A percentile compares a stretch with the other conserved stretches of the same genome.
phyloP scores from a whole-genome alignment of 2,329 filamentous ascomycete genomes.

The Aspergillus pseudoglaucus region DNA sequence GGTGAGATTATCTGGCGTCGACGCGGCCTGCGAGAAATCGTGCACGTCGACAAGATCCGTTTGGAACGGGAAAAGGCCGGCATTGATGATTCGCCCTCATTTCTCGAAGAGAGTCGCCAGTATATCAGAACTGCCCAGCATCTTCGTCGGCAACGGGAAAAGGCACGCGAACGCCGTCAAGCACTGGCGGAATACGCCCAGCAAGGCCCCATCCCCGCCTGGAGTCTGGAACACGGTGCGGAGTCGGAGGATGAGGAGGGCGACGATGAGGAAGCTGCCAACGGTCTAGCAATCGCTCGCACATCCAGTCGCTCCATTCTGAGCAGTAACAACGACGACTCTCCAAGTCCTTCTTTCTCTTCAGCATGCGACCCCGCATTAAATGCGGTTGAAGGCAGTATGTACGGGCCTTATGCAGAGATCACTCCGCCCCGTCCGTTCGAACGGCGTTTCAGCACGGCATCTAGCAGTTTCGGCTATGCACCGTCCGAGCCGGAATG shows the following conservation, averaged over 20 bases:
- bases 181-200: slow-evolving; percentile 51
- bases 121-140: slow-evolving; percentile 33
- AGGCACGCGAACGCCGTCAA: slow-evolving; percentile 54
- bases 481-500: slow-evolving; percentile 40
- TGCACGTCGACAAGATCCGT: slow-evolving; percentile 71
- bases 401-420: slow-evolving; percentile 67
- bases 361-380: slow-evolving; percentile 31
- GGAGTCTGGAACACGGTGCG: slow-evolving; percentile 77
- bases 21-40: slow-evolving; percentile 77
- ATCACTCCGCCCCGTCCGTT: slow-evolving; percentile 37
- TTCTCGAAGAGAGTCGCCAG: slow-evolving; percentile 39
- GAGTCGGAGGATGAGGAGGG: slow-evolving; percentile 45
- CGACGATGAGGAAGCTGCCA: slow-evolving; percentile 25
- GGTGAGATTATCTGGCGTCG: slow-evolving; percentile 93
- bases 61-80: slow-evolving; percentile 70
- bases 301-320: slow-evolving; percentile 29
- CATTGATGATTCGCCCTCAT: slow-evolving; percentile 59
- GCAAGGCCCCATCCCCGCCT: slow-evolving; percentile 55
- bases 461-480: slow-evolving; percentile 55
- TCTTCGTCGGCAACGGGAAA: slow-evolving; percentile 43
- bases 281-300: slow-evolving; percentile 25
- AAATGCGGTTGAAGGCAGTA: slow-evolving; percentile 65
- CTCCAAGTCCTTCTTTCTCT: slow-evolving; percentile 47
- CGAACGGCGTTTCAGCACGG: slow-evolving; percentile 70
- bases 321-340: slow-evolving; percentile 48